Percentiles rank a stretch among this genome's conserved stretches.
Conservation (phyloP, 305 asterid species). For the Withania somnifera region DNA sequence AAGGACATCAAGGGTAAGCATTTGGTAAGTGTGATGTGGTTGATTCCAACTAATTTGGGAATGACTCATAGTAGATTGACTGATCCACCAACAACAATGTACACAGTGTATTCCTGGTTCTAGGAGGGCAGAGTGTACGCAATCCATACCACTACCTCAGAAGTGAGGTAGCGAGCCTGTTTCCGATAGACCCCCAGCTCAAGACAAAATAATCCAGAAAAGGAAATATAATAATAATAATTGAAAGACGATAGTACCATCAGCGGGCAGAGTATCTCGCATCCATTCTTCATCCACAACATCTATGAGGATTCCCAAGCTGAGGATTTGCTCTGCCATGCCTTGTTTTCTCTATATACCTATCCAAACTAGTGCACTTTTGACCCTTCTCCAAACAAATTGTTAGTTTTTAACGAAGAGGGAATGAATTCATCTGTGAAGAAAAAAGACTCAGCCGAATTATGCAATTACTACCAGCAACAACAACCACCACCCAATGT, state of each 20-base stretch:
- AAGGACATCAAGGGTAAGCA: neutral
- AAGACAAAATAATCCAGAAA: too few relatives aligned
- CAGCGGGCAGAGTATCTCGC: slow-evolving; percentile 76
- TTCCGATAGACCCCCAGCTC: too few relatives aligned
- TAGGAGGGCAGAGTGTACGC: too few relatives aligned
- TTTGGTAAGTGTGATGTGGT: neutral
- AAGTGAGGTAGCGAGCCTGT: too few relatives aligned
- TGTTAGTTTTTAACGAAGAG: neutral
- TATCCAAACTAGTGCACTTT: neutral
- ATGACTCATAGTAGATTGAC: neutral
- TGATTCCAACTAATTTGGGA: neutral
- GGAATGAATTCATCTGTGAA: neutral
- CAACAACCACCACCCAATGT: too few relatives aligned
- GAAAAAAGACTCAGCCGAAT: neutral
- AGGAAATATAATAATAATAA: too few relatives aligned
- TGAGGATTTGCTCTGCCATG: slow-evolving; percentile 54
- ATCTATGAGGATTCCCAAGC: slow-evolving; percentile 64
- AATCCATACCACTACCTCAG: too few relatives aligned
- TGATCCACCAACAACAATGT: too few relatives aligned
- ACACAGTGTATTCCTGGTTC: too few relatives aligned
- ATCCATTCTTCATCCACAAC: slow-evolving; percentile 89
- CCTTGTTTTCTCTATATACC: neutral
- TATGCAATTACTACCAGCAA: too few relatives aligned
- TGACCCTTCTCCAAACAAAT: neutral
- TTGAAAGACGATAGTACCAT: slow-evolving; percentile 28